These are phyloP conservation scores for Medicago arabica DNA, from an alignment of 306 rosid genomes.

Conservation along the genomic window DNA sequence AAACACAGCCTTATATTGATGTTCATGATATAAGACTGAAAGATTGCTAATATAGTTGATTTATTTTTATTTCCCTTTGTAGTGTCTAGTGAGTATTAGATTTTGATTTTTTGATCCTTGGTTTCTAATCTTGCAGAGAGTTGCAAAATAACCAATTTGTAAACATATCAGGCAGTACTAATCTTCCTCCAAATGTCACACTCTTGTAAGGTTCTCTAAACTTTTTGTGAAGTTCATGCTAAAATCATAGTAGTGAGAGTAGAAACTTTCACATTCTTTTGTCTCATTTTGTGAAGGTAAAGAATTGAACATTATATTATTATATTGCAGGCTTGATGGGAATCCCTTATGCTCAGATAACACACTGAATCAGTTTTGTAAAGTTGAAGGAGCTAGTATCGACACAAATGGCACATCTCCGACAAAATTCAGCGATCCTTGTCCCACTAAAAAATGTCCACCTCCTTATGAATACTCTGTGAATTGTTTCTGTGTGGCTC, in stretches of 20 bases:
- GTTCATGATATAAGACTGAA: too few relatives aligned
- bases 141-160: constrained; percentile 69
- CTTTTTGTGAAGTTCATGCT: constrained; percentile 39
- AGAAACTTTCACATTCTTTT: constrained; percentile 1
- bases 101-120: constrained; percentile 31
- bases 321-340: constrained; percentile 83
- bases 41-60: too few relatives aligned
- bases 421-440: constrained; percentile 41
- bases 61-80: too few relatives aligned
- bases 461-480: constrained; percentile 62
- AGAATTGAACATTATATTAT: constrained; percentile 1
- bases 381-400: constrained; percentile 44
- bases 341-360: constrained; percentile 72
- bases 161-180: constrained; percentile 55
- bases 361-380: constrained; percentile 58
- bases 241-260: constrained; percentile 20
- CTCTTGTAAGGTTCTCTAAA: constrained; percentile 64
- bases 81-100: not conserved
- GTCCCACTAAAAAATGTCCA: constrained; percentile 65
- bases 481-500: constrained; percentile 71
- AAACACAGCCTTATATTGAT: too few relatives aligned
- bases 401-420: constrained; percentile 29
- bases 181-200: constrained; percentile 70
- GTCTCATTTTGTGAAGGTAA: not conserved
- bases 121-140: constrained; percentile 65